Evolutionary conservation across 306 rosid species (phyloP), one percentile per base, ranked within the genome.

Genomic region (Parietaria judaica): DNA sequence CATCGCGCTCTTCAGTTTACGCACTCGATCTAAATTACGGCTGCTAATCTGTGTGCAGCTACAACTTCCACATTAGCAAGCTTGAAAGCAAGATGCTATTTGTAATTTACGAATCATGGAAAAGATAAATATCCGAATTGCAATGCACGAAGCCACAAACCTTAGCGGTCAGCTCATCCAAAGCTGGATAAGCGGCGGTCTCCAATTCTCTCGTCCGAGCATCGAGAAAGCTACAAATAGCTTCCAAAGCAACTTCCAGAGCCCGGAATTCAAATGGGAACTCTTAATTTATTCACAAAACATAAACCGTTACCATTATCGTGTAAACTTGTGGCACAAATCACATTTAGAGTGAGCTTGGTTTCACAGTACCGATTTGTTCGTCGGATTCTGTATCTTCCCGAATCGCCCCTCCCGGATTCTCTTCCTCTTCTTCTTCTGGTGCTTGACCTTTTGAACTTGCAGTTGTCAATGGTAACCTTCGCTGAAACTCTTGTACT

Each of bases 181-280:
- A 70, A 70, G 95, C 95, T 14, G 92, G 95, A 78, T 87, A 87
- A 68, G 86, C 78, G 66, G 55, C 78, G 11, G 72, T 61, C 74
- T 87, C 95, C 35, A 87, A 74, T 39, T 82, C 86, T 60, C 71
- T 82, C 11, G 95, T 78, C 38, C 84, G 71, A 44, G 89, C 86
- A 47, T 87, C 91, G 51, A 87, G 95, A 70, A 72, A 80, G 64
- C 86, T 84, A 67, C 95, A 87, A 66, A 82, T 82, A 63, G 79
- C 86, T 52, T 84, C 95, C 14, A 87, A 69, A 44, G 77, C 66
- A 67, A 84, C 91, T 78, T 87, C 95, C 51, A 87, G 76, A 34
- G 83, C 86, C 60, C 81, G 83, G 60, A 87, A 80, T 74, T 87
- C 95, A 61, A 87, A 87, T n/a, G 95, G 95, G 71, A 82, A 84